Evolutionary conservation across 371 early-diverging fungal genomes (phyloP).

Genomic region (Circinella umbellata): DNA sequence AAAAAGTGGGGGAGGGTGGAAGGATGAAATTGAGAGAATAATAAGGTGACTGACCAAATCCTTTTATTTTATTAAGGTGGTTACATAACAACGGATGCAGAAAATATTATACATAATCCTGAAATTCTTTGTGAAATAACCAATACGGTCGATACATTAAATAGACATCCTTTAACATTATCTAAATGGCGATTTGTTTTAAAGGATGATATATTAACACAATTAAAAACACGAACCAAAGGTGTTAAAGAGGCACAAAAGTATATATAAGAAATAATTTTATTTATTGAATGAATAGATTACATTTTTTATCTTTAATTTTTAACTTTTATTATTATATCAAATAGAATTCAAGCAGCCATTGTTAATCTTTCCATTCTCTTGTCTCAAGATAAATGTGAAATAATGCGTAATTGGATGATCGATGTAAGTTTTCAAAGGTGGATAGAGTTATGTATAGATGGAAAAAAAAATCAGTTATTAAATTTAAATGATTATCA

Average conservation of each 20-base stretch:
- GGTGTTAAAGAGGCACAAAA: neutral
- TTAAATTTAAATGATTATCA: neutral
- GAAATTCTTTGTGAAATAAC: slow-evolving; percentile 2
- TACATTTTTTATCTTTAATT: neutral
- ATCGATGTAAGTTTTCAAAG: neutral
- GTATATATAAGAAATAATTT: neutral
- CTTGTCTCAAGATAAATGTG: neutral
- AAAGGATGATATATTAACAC: slow-evolving; percentile 5
- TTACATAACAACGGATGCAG: slow-evolving; percentile 13
- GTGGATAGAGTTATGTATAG: too few species aligned
- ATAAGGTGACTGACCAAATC: too few species aligned
- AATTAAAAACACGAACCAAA: neutral
- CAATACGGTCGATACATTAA: slow-evolving; percentile 13
- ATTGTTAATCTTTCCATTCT: neutral
- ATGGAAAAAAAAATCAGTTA: neutral
- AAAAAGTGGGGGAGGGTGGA: too few species aligned
- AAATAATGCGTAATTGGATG: slow-evolving; percentile 17
- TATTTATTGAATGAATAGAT: neutral
- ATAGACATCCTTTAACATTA: slow-evolving; percentile 3
- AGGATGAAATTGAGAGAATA: too few species aligned
- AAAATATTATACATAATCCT: slow-evolving; percentile 14
- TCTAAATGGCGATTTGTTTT: slow-evolving; percentile 17
- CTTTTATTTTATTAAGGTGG: slow-evolving; percentile 6
- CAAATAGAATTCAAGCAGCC: neutral
- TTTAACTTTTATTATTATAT: neutral